phyloP scores from a whole-genome alignment of 2,329 filamentous ascomycete species.

The Reticulascus tulasneorum region DNA sequence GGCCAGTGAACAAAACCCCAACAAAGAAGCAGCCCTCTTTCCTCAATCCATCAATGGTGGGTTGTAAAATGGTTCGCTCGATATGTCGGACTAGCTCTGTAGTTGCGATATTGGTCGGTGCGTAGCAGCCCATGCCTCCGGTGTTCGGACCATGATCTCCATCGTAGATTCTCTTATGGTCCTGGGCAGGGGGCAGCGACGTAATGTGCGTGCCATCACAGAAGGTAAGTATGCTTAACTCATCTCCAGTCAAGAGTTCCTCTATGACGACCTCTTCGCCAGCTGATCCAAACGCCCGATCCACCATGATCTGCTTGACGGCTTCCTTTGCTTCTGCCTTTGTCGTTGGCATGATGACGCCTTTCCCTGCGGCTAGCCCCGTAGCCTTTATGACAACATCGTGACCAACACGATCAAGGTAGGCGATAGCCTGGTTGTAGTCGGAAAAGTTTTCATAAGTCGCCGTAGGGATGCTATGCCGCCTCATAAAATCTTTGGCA shows the following conservation, averaged over 20 bases:
- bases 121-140: conserved; percentile 74
- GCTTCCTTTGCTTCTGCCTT: conserved; percentile 60
- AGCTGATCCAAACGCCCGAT: conserved; percentile 61
- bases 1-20: conserved; percentile 72
- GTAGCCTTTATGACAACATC: conserved; percentile 71
- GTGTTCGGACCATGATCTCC: conserved; percentile 68
- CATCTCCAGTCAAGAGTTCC: conserved; percentile 66
- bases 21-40: conserved; percentile 67
- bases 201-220: conserved; percentile 62
- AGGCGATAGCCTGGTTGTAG: conserved; percentile 54
- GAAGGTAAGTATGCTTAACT: conserved; percentile 65
- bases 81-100: conserved; percentile 50
- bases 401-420: conserved; percentile 56
- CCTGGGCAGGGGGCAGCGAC: conserved; percentile 66
- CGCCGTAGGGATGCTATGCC: conserved; percentile 69
- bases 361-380: conserved; percentile 73
- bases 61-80: conserved; percentile 55
- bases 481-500: conserved; percentile 75
- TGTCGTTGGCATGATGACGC: conserved; percentile 31
- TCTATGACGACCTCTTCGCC: conserved; percentile 70
- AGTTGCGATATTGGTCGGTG: conserved; percentile 55
- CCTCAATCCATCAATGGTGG: conserved; percentile 61
- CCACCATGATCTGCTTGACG: conserved; percentile 64
- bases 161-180: conserved; percentile 69
- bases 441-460: conserved; percentile 65